phyloP scores from a whole-genome alignment of 495 filamentous ascomycete species.

The Hypoxylon rickii region DNA sequence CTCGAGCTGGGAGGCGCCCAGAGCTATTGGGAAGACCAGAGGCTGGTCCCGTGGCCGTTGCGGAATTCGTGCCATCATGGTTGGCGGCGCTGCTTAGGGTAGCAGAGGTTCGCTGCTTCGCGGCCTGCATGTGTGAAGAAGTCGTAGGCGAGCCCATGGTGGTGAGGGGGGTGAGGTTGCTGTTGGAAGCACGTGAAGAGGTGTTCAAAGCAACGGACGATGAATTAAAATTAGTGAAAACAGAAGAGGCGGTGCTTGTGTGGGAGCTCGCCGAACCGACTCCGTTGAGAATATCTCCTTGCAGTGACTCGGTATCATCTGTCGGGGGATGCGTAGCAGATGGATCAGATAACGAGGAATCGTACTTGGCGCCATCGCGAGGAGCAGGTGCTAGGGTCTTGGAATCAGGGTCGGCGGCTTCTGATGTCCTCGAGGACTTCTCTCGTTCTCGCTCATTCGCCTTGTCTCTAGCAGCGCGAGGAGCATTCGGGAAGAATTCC shows the following conservation, averaged over 20 bases:
- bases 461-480: constrained; percentile 61
- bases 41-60: constrained; percentile 20
- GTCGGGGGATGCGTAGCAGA: constrained; percentile 40
- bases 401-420: constrained; percentile 57
- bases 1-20: constrained; percentile 63
- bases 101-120: constrained; percentile 46
- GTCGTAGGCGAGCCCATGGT: constrained; percentile 76
- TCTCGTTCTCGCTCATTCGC: constrained; percentile 58
- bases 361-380: constrained; percentile 42
- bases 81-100: constrained; percentile 34
- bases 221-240: constrained; percentile 62
- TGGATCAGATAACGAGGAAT: constrained; percentile 45
- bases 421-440: constrained; percentile 36
- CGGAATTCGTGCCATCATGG: constrained; percentile 32
- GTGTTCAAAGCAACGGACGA: constrained; percentile 53
- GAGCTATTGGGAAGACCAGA: constrained; percentile 42
- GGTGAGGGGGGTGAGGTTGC: constrained; percentile 75
- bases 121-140: constrained; percentile 50
- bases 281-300: constrained; percentile 65
- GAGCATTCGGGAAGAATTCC: constrained; percentile 88
- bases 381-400: constrained; percentile 43
- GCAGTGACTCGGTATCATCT: constrained; percentile 63
- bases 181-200: constrained; percentile 52
- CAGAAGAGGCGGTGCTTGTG: constrained; percentile 65
- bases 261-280: constrained; percentile 70